Evolutionary conservation across 331 rosid species (phyloP).

Genomic region (Quercus tomentella): DNA sequence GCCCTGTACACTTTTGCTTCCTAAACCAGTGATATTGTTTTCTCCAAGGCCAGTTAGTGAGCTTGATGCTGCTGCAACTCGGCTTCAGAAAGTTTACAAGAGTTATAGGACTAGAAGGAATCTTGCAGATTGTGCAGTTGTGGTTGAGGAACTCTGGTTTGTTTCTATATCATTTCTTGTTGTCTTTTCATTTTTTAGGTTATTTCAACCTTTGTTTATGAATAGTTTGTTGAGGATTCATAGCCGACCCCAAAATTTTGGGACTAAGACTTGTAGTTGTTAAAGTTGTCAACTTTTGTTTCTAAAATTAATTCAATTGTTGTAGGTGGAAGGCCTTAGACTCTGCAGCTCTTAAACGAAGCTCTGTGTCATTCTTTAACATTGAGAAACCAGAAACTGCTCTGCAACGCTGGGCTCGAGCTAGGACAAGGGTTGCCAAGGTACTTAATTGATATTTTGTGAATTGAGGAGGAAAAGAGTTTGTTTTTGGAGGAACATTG

Average conservation of each 20-base stretch:
- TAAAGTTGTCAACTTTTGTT: background rate
- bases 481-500: background rate
- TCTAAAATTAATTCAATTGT: background rate
- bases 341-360: conserved; percentile 31
- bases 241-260: too few relatives aligned
- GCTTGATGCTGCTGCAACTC: conserved; percentile 45
- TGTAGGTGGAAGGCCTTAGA: conserved; percentile 57
- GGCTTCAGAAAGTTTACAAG: conserved; percentile 51
- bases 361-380: conserved; percentile 43
- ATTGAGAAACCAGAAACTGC: conserved; percentile 41
- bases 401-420: conserved; percentile 34
- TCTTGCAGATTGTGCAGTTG: conserved; percentile 54
- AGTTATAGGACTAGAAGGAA: conserved; percentile 49
- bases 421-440: conserved; percentile 48
- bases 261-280: too few relatives aligned
- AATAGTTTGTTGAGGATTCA: background rate
- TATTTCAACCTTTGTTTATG: background rate
- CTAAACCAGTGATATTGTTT: conserved; percentile 10
- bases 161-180: background rate
- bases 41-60: conserved; percentile 28
- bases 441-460: conserved; percentile 9
- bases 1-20: conserved; percentile 26
- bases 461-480: background rate
- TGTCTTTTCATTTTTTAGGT: background rate
- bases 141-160: conserved; percentile 49